A percentile compares a stretch with the other conserved stretches of the same genome.
These are phyloP conservation scores for Kodamaea fukazawae DNA, from an alignment of 805 yeast genomes.

Conservation along the genomic window DNA sequence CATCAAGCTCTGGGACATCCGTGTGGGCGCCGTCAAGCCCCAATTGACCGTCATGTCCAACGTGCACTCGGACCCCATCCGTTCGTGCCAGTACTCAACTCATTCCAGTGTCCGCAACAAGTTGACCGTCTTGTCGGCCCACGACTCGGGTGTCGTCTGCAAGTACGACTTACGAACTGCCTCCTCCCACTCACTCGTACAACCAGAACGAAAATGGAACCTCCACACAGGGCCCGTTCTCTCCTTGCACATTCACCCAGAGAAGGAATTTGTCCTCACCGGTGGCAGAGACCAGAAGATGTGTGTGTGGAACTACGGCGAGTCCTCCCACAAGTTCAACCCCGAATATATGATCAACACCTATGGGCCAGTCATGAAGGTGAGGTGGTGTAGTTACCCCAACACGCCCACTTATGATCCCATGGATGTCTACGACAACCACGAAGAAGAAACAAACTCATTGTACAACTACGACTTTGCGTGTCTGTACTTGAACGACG, in stretches of 20 bases:
- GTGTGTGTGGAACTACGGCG: constrained; percentile 65
- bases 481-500: constrained; percentile 69
- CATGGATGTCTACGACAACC: constrained; percentile 11
- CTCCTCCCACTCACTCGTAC: constrained; percentile 18
- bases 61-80: constrained; percentile 69
- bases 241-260: constrained; percentile 86
- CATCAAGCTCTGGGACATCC: constrained; percentile 72
- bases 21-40: constrained; percentile 47
- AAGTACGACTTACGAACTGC: constrained; percentile 73
- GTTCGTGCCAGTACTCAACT: constrained; percentile 53
- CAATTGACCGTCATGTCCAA: constrained; percentile 44
- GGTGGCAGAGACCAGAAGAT: constrained; percentile 90
- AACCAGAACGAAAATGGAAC: constrained; percentile 73
- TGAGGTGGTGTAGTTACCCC: constrained; percentile 54
- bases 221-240: constrained; percentile 93
- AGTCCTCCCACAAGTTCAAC: constrained; percentile 20
- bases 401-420: constrained; percentile 29
- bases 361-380: constrained; percentile 76
- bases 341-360: constrained; percentile 76
- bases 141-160: constrained; percentile 85
- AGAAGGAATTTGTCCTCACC: constrained; percentile 73
- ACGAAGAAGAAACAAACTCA: constrained; percentile 20
- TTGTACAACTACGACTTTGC: constrained; percentile 67
- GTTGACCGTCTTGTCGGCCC: constrained; percentile 63
- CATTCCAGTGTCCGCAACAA: constrained; percentile 44